Conservation (phyloP, 371 early-diverging fungal genomes). For the Globomyces sp. region DNA sequence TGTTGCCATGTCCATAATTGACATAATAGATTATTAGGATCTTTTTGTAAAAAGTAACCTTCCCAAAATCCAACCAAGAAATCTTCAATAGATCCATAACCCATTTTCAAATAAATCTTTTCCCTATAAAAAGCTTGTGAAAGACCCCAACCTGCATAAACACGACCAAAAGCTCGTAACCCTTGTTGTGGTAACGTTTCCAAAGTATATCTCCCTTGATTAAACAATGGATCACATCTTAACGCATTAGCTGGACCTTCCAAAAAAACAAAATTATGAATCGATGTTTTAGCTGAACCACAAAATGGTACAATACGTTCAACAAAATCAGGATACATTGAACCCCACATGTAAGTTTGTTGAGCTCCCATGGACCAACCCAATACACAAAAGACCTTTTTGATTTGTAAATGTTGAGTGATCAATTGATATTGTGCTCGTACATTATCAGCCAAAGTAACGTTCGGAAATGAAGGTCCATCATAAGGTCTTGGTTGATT, state of each 20-base stretch:
- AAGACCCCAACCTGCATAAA: slow-evolving; percentile 21
- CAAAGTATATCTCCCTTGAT: slow-evolving; percentile 6
- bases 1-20: slow-evolving; percentile 18
- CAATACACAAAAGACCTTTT: slow-evolving; percentile 1
- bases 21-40: slow-evolving; percentile 13
- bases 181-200: slow-evolving; percentile 14
- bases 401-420: slow-evolving; percentile 3
- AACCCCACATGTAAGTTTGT: not conserved
- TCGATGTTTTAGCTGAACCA: slow-evolving; percentile 17
- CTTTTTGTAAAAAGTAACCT: slow-evolving; percentile 19
- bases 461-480: slow-evolving; percentile 1
- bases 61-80: slow-evolving; percentile 21
- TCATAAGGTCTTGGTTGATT: slow-evolving; percentile 1
- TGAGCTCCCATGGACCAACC: slow-evolving; percentile 7
- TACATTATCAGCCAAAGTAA: slow-evolving; percentile 1
- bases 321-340: slow-evolving; percentile 1
- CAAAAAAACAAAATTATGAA: slow-evolving; percentile 19
- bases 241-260: slow-evolving; percentile 15
- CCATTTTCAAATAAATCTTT: slow-evolving; percentile 13
- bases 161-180: slow-evolving; percentile 20
- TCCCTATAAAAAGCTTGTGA: slow-evolving; percentile 20
- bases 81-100: slow-evolving; percentile 15
- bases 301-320: slow-evolving; percentile 14
- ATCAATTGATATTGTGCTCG: not conserved
- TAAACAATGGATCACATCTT: slow-evolving; percentile 14